phyloP scores from a whole-genome alignment of 306 rosid species.

The Corylus heterophylla region DNA sequence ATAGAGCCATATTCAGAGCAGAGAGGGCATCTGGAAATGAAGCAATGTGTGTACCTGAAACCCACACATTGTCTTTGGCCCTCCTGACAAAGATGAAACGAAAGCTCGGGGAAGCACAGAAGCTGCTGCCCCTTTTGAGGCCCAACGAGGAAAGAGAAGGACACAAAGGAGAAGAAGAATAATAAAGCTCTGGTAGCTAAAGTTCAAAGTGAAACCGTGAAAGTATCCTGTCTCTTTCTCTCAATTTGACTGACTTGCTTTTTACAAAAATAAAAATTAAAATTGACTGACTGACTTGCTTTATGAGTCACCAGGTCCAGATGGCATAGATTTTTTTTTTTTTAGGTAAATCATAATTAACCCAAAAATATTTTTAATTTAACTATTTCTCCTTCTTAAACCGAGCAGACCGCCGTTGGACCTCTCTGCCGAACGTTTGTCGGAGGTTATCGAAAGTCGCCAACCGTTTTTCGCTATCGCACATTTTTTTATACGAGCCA shows the following conservation, averaged over 20 bases:
- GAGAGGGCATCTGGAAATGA: constrained; percentile 34
- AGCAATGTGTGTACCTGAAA: constrained; percentile 41
- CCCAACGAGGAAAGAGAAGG: constrained; percentile 32
- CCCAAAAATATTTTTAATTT: too few species aligned
- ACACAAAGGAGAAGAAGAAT: not conserved
- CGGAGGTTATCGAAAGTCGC: too few species aligned
- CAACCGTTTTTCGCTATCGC: too few species aligned
- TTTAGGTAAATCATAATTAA: too few species aligned
- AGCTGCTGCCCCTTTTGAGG: constrained; percentile 37
- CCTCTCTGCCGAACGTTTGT: too few species aligned
- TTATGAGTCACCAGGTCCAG: not conserved
- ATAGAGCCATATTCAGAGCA: constrained; percentile 34
- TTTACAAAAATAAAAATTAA: too few species aligned
- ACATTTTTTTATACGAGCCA: too few species aligned
- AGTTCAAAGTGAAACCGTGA: constrained; percentile 30
- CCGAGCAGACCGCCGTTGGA: too few species aligned
- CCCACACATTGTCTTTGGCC: constrained; percentile 48
- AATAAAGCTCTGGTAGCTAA: not conserved
- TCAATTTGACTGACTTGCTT: constrained; percentile 34
- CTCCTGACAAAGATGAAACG: constrained; percentile 44
- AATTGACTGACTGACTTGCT: constrained; percentile 20
- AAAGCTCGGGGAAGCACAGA: constrained; percentile 44
- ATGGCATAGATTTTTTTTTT: not conserved
- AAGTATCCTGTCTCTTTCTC: constrained; percentile 33
- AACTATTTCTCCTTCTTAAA: too few species aligned